Evolutionary conservation across 2,329 filamentous ascomycete genomes (phyloP).

Genomic region (Periconia sp.): DNA sequence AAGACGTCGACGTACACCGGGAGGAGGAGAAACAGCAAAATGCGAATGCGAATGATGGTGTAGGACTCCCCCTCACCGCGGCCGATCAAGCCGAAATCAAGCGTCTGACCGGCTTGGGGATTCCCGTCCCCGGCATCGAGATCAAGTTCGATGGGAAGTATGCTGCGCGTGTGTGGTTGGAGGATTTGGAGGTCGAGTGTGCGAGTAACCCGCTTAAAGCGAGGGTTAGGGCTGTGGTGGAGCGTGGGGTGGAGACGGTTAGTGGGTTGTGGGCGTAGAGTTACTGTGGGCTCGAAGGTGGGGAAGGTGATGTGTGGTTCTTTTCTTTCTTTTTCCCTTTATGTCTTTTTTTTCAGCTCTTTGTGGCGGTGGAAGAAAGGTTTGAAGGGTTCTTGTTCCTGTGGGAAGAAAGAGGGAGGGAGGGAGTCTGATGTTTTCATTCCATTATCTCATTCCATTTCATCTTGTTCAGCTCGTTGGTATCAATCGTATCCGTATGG

Average conservation of each 20-base stretch:
- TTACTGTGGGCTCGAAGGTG: too few species aligned
- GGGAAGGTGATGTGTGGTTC: too few species aligned
- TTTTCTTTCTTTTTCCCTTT: too few species aligned
- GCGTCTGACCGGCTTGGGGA: slow-evolving; percentile 77
- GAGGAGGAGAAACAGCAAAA: not conserved
- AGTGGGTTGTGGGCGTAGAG: slow-evolving; percentile 35
- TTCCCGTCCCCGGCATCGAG: slow-evolving; percentile 85
- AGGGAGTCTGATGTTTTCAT: too few species aligned
- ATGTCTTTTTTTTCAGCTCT: not conserved
- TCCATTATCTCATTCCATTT: too few species aligned
- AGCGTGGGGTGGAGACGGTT: slow-evolving; percentile 84
- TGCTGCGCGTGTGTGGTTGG: slow-evolving; percentile 86
- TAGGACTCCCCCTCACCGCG: slow-evolving; percentile 6
- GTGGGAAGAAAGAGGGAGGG: too few species aligned
- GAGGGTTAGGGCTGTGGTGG: slow-evolving; percentile 84
- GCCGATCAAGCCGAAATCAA: slow-evolving; percentile 63
- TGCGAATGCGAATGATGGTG: not conserved
- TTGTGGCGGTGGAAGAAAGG: not conserved
- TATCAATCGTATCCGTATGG: too few species aligned
- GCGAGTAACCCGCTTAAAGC: slow-evolving; percentile 76
- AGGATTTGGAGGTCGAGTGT: slow-evolving; percentile 89
- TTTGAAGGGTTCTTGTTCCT: too few species aligned
- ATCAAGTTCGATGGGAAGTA: slow-evolving; percentile 82
- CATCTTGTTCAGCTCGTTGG: too few species aligned
- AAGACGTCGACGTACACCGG: slow-evolving; percentile 5